Percentiles rank a stretch among this genome's conserved stretches.
phyloP scores from a whole-genome alignment of 345 rosid species.

The Acer campestre region DNA sequence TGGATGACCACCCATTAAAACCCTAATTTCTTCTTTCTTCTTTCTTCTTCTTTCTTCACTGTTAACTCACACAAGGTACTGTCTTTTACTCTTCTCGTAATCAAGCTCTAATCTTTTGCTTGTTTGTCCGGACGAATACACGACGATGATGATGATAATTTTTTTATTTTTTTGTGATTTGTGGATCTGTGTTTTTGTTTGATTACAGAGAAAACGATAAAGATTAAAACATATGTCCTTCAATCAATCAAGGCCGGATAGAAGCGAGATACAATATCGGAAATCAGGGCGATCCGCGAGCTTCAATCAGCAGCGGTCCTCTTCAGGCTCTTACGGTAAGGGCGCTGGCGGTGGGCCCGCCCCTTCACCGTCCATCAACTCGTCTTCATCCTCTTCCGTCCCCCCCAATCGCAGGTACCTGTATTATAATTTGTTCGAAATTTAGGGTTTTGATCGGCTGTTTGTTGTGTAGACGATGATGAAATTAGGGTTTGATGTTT shows the following conservation, averaged over 20 bases:
- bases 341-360: constrained; percentile 74
- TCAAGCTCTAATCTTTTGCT: constrained; percentile 20
- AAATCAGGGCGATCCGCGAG: constrained; percentile 76
- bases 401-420: constrained; percentile 68
- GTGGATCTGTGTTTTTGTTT: constrained; percentile 30
- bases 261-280: constrained; percentile 67
- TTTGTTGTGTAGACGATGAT: background rate
- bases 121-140: background rate
- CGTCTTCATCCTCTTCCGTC: constrained; percentile 38
- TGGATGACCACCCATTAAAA: constrained; percentile 63
- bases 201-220: constrained; percentile 24
- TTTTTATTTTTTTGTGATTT: constrained; percentile 4
- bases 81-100: background rate
- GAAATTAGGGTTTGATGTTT: constrained; percentile 17
- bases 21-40: constrained; percentile 51
- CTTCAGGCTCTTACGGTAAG: constrained; percentile 65
- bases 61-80: constrained; percentile 32
- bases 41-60: constrained; percentile 7
- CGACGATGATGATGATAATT: background rate
- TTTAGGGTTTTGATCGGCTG: background rate
- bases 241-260: constrained; percentile 91
- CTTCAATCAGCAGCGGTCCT: constrained; percentile 70
- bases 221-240: constrained; percentile 67
- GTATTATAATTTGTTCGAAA: background rate
- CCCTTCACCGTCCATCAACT: constrained; percentile 60